Percentiles rank a stretch among this genome's conserved stretches.
Conservation (phyloP, 176 grass and related monocot species). For the Metroxylon sagu region DNA sequence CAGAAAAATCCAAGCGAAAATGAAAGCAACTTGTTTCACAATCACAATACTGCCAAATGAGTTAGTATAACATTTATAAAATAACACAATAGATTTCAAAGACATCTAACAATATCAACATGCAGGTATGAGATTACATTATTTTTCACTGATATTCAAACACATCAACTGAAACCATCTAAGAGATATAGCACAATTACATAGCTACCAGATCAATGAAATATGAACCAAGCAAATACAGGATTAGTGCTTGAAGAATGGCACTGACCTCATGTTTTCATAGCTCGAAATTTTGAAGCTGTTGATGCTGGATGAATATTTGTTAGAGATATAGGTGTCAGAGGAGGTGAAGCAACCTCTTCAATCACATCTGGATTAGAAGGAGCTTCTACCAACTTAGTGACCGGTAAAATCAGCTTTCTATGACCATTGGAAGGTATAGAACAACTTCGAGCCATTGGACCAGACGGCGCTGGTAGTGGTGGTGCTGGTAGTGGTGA, state of each 20-base stretch:
- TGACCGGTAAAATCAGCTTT: constrained; percentile 47
- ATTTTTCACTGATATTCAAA: too few species aligned
- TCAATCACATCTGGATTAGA: constrained; percentile 34
- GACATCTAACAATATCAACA: too few species aligned
- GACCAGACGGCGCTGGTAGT: background rate
- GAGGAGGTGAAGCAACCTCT: constrained; percentile 41
- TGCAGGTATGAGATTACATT: too few species aligned
- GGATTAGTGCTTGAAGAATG: background rate
- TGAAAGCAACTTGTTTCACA: too few species aligned
- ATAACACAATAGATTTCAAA: too few species aligned
- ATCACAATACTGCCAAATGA: too few species aligned
- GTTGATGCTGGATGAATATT: constrained; percentile 36
- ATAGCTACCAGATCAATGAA: too few species aligned
- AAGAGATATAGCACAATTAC: too few species aligned
- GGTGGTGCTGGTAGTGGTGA: constrained; percentile 69
- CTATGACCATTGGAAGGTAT: constrained; percentile 72
- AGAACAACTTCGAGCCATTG: constrained; percentile 58
- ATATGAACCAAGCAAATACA: too few species aligned
- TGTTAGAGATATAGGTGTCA: constrained; percentile 44
- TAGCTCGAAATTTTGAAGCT: constrained; percentile 40
- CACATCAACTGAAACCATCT: too few species aligned
- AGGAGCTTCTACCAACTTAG: constrained; percentile 48
- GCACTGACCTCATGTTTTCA: constrained; percentile 37
- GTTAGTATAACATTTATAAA: too few species aligned
- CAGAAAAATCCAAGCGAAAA: too few species aligned